Evolutionary conservation across 2,329 filamentous ascomycete genomes (phyloP), one percentile per base, ranked within the genome.

Genomic region (Colletotrichum sp.): DNA sequence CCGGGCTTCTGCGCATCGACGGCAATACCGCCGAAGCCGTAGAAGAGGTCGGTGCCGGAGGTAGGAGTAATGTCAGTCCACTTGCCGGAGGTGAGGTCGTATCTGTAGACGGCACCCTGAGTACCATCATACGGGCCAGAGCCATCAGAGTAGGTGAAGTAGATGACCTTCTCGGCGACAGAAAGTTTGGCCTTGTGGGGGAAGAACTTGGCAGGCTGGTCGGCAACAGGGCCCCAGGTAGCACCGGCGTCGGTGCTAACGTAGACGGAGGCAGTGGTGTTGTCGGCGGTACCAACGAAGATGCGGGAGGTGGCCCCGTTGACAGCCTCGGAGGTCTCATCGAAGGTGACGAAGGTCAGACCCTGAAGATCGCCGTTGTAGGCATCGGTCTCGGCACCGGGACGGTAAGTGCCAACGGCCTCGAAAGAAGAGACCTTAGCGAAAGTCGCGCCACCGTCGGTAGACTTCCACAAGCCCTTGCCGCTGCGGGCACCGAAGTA

Each of bases 401-500:
- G 86, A 83, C 85, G 81, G 76, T 83, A 91, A 2, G 87, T 88
- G 32, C 90, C 90, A 6, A 87, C 85, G 69, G 87, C 89, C 22
- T 86, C 90, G 81, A 91, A 92, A 2, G 87, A 86, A 2, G 86
- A 83, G 7, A 92, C 90, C 75, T 90, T 90, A 28, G 81, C 78
- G 81, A 90, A 92, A 13, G 87, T 64, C 4, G 52, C 55, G 9
- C 72, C 91, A 15, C 86, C 88, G 77, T 92, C 88, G 6, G 87
- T 89, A 71, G 88, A 90, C 81, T 90, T 91, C 87, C 89, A 92
- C 4, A 92, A 83, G 4, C 91, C 91, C 39, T 92, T 88, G 8
- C 90, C 90, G 74, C 89, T 91, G 59, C 90, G 86, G 2, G 90
- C 89, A 4, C 90, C 91, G 72, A 91, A 91, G 80, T 90, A 92